Conservation (phyloP, 2,329 filamentous ascomycete species). For the Diaporthe batatas region DNA sequence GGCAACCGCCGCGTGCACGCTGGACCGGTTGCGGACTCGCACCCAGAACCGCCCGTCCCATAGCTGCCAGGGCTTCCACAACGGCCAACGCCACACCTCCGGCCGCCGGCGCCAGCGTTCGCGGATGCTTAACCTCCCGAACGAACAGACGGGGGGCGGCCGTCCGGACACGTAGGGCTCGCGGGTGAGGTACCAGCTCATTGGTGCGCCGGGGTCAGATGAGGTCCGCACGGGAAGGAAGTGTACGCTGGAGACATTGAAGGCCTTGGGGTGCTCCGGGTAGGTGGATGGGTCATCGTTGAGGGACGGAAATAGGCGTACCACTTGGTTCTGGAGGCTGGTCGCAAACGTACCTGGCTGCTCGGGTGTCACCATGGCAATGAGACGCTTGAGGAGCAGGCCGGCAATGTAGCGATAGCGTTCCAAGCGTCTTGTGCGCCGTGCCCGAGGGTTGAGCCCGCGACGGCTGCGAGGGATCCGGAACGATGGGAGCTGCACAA, state of each 20-base stretch:
- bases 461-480: constrained; percentile 43
- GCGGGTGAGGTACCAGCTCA: constrained; percentile 61
- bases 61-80: constrained; percentile 54
- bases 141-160: constrained; percentile 49
- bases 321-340: constrained; percentile 60
- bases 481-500: constrained; percentile 60
- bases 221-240: constrained; percentile 55
- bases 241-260: constrained; percentile 62
- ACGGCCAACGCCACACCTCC: constrained; percentile 46
- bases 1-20: constrained; percentile 57
- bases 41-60: constrained; percentile 77
- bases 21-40: constrained; percentile 58
- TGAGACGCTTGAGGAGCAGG: constrained; percentile 61
- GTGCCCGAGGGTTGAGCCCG: constrained; percentile 42
- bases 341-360: constrained; percentile 56
- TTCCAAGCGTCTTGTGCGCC: constrained; percentile 48
- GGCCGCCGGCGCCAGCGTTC: constrained; percentile 35
- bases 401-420: constrained; percentile 61
- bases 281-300: constrained; percentile 39
- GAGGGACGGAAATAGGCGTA: constrained; percentile 64
- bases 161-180: constrained; percentile 59
- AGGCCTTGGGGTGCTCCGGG: constrained; percentile 49
- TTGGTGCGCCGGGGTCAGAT: constrained; percentile 35
- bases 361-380: constrained; percentile 66
- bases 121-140: constrained; percentile 40